phyloP scores from a whole-genome alignment of 768 basidiomycete species.

The Filobasidium floriforme region DNA sequence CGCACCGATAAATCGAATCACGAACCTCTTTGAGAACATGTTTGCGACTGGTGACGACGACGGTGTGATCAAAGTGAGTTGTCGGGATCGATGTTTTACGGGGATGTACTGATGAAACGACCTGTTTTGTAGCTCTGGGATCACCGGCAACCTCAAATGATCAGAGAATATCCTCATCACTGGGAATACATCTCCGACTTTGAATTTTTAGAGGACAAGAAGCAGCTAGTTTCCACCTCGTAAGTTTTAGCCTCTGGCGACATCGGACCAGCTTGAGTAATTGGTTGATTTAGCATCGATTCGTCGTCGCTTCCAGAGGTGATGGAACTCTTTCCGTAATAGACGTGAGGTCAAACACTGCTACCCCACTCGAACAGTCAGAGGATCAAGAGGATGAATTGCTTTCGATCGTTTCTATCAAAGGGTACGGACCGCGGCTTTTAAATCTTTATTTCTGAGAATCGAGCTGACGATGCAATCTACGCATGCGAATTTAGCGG shows the following conservation, averaged over 20 bases:
- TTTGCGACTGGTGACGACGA: constrained; percentile 87
- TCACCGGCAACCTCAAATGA: constrained; percentile 58
- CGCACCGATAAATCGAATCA: constrained; percentile 75
- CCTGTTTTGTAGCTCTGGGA: constrained; percentile 71
- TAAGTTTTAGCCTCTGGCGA: constrained; percentile 41
- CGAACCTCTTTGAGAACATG: constrained; percentile 60
- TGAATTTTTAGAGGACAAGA: constrained; percentile 73
- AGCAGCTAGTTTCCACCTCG: constrained; percentile 82
- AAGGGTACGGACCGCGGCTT: constrained; percentile 54
- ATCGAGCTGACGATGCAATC: neutral
- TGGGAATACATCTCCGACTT: constrained; percentile 94
- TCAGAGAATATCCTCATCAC: constrained; percentile 71
- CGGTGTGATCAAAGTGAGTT: constrained; percentile 74
- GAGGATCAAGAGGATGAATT: constrained; percentile 96
- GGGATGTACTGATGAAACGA: too few species aligned
- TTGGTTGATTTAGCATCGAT: too few species aligned
- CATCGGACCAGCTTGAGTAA: too few species aligned
- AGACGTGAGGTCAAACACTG: constrained; percentile 75
- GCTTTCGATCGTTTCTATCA: constrained; percentile 74
- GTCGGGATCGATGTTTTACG: neutral
- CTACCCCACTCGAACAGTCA: constrained; percentile 70
- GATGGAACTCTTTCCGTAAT: constrained; percentile 89
- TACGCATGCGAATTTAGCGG: constrained; percentile 44
- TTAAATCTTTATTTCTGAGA: neutral
- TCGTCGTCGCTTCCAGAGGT: constrained; percentile 63